Evolutionary conservation across 768 basidiomycete species (phyloP).

Genomic region (Hortiboletus campestris): DNA sequence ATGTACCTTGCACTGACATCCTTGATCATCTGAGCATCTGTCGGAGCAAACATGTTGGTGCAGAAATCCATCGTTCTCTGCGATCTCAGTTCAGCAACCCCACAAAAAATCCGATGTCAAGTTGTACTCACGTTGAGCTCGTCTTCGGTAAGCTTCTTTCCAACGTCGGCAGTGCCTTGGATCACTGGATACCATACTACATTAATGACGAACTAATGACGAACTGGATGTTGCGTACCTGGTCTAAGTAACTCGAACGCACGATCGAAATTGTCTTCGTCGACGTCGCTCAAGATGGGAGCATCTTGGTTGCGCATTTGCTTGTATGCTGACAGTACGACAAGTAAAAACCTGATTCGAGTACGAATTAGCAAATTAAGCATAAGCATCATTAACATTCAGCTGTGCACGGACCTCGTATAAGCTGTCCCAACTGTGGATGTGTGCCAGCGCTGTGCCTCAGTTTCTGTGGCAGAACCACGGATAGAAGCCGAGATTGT

Average conservation of each 20-base stretch:
- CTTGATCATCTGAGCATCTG: slow-evolving; percentile 5
- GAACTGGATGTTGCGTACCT: not conserved
- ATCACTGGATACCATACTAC: not conserved
- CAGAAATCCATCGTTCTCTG: slow-evolving; percentile 15
- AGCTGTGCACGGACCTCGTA: not conserved
- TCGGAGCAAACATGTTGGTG: slow-evolving; percentile 3
- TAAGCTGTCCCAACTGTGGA: slow-evolving; percentile 11
- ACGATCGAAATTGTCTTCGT: slow-evolving; percentile 15
- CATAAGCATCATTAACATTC: too few species aligned
- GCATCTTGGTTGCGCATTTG: slow-evolving; percentile 11
- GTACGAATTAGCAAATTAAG: not conserved
- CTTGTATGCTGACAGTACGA: slow-evolving; percentile 11
- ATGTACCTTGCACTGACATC: not conserved
- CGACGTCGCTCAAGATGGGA: slow-evolving; percentile 8
- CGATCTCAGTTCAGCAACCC: not conserved
- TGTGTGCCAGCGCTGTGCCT: slow-evolving; percentile 11
- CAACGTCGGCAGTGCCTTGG: slow-evolving; percentile 6
- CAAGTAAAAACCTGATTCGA: slow-evolving; percentile 5
- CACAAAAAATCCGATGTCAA: not conserved
- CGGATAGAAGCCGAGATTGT: slow-evolving; percentile 13
- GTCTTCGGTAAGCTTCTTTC: slow-evolving; percentile 5
- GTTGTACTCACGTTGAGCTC: slow-evolving; percentile 2
- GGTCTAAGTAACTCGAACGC: slow-evolving; percentile 14
- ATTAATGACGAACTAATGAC: not conserved
- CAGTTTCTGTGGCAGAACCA: slow-evolving; percentile 1